Evolutionary conservation across 805 yeast species (phyloP).

Genomic region (Lachancea cidri): DNA sequence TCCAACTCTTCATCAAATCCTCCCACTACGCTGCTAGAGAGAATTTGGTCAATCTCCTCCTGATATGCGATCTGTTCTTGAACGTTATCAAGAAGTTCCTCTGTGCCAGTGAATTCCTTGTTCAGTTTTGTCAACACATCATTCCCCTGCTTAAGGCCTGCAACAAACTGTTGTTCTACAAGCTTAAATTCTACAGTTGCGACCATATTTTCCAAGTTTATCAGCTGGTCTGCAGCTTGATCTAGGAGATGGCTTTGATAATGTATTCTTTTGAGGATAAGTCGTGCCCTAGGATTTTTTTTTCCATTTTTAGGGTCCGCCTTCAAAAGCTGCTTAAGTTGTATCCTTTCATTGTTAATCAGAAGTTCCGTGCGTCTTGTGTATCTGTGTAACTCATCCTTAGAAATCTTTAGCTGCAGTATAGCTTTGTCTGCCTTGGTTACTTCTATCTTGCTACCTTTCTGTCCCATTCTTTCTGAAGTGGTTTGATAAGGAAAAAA

Average conservation of each 20-base stretch:
- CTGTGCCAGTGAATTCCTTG: constrained; percentile 74
- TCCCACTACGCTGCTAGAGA: constrained; percentile 37
- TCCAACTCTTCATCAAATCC: constrained; percentile 57
- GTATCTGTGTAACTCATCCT: constrained; percentile 78
- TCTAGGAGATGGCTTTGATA: constrained; percentile 71
- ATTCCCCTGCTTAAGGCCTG: constrained; percentile 79
- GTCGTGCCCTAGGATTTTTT: constrained; percentile 48
- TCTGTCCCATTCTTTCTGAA: constrained; percentile 31
- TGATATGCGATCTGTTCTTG: constrained; percentile 79
- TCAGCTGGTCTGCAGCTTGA: constrained; percentile 72
- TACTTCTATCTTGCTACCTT: constrained; percentile 49
- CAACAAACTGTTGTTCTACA: constrained; percentile 78
- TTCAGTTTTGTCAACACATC: constrained; percentile 69
- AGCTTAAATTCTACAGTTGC: constrained; percentile 82
- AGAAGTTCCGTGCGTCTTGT: constrained; percentile 48
- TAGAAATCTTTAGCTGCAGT: constrained; percentile 77
- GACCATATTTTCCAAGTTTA: constrained; percentile 72
- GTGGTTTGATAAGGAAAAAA: background rate
- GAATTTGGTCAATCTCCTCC: constrained; percentile 57
- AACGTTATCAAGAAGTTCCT: constrained; percentile 73
- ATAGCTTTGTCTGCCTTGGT: constrained; percentile 85
- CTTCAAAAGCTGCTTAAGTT: constrained; percentile 28
- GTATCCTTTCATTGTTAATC: constrained; percentile 51
- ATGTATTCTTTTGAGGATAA: constrained; percentile 70
- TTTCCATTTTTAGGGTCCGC: constrained; percentile 42